A percentile compares a stretch with the other conserved stretches of the same genome.
phyloP scores from a whole-genome alignment of 1,284 basidiomycete genomes.

The Stygiomarasmius scandens region DNA sequence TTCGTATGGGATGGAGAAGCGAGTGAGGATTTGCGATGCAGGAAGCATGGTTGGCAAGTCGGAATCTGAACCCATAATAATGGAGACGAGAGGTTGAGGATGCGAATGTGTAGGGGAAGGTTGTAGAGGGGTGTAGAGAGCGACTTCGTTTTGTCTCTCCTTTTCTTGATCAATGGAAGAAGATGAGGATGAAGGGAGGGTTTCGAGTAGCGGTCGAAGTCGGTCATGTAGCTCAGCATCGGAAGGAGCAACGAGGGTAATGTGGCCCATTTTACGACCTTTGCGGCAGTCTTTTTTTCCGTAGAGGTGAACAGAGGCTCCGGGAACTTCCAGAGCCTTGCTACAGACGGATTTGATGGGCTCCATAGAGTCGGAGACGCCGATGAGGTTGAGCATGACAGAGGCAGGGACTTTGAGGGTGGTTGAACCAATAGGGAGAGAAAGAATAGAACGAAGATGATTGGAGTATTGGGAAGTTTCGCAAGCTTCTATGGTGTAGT shows the following conservation, averaged over 20 bases:
- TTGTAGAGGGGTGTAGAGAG: conserved; percentile 55
- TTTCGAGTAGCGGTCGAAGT: conserved; percentile 72
- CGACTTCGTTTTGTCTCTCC: conserved; percentile 44
- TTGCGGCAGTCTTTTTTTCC: conserved; percentile 90
- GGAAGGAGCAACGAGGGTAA: conserved; percentile 85
- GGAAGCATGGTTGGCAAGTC: conserved; percentile 93
- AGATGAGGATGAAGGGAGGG: conserved; percentile 53
- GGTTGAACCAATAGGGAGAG: conserved; percentile 89
- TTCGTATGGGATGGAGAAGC: conserved; percentile 88
- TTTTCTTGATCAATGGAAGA: neutral
- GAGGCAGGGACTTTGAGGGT: conserved; percentile 85
- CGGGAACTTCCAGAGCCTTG: conserved; percentile 67
- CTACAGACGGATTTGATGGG: conserved; percentile 60
- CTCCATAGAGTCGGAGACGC: conserved; percentile 67
- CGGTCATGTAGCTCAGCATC: conserved; percentile 77
- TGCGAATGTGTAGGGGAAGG: conserved; percentile 56
- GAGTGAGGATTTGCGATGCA: conserved; percentile 88
- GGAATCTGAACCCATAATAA: conserved; percentile 99
- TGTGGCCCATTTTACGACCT: conserved; percentile 98
- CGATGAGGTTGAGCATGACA: conserved; percentile 96
- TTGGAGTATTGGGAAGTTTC: conserved; percentile 97
- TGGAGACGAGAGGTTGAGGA: conserved; percentile 80
- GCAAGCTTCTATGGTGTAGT: conserved; percentile 99
- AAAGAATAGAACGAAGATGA: conserved; percentile 95
- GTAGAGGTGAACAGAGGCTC: conserved; percentile 88